Evolutionary conservation across 2,329 filamentous ascomycete genomes (phyloP).

Genomic region (Sclerotinia sclerotiorum): DNA sequence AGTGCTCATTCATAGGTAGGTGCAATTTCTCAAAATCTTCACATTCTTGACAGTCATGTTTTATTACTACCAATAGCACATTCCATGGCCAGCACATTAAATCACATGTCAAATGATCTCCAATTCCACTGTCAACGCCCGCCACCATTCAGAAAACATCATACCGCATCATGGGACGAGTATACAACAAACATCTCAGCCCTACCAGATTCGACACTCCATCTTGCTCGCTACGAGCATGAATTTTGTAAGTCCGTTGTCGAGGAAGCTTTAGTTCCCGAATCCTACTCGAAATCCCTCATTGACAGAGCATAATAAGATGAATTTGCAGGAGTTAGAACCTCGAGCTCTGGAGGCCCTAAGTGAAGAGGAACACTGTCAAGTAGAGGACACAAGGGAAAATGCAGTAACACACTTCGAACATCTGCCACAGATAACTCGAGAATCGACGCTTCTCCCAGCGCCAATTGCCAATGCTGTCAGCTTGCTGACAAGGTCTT

Average conservation of each 20-base stretch:
- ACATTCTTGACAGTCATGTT: not conserved
- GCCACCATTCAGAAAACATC: conserved; percentile 4
- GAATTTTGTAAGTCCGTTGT: not conserved
- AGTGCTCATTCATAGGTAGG: not conserved
- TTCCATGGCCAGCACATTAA: conserved; percentile 10
- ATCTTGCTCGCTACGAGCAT: not conserved
- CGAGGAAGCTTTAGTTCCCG: not conserved
- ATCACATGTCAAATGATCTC: conserved; percentile 15
- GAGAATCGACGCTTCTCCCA: conserved; percentile 55
- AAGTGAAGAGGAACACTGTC: not conserved
- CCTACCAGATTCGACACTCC: not conserved
- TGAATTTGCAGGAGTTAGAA: conserved; percentile 2
- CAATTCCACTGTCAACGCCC: not conserved
- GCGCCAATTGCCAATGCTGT: conserved; percentile 57
- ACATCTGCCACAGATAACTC: not conserved
- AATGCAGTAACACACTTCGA: not conserved
- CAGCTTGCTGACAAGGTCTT: conserved; percentile 60
- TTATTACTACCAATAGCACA: not conserved
- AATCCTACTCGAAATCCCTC: not conserved
- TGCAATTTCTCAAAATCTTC: not conserved
- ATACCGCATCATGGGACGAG: not conserved
- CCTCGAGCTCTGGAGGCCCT: not conserved
- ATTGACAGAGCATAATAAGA: not conserved
- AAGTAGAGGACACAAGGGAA: not conserved
- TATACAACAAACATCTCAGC: not conserved